Conservation (phyloP, 1,284 basidiomycete genomes). For the Fomitopsis palustris region DNA sequence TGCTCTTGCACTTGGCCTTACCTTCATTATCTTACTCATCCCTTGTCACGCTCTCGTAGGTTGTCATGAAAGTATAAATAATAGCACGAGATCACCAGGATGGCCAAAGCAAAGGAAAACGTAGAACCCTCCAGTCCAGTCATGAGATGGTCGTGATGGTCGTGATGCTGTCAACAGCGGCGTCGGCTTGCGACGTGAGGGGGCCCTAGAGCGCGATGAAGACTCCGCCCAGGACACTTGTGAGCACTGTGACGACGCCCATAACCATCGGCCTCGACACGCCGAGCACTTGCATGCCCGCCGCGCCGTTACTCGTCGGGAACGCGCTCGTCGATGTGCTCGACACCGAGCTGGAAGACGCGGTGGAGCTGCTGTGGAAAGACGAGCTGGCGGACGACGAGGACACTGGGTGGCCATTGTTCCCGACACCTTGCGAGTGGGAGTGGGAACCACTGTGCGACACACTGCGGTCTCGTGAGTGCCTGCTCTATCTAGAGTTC, state of each 20-base stretch:
- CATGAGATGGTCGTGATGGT: background rate
- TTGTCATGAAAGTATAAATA: background rate
- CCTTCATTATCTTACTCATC: background rate
- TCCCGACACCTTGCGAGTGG: background rate
- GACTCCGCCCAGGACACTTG: constrained; percentile 12
- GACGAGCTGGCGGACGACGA: background rate
- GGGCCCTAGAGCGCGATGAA: constrained; percentile 9
- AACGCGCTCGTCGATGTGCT: background rate
- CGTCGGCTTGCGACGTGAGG: background rate
- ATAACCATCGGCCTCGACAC: constrained; percentile 8
- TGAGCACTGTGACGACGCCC: constrained; percentile 11
- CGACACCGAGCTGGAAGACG: background rate
- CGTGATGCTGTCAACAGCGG: constrained; percentile 2
- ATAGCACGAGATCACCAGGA: background rate
- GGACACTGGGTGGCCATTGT: background rate
- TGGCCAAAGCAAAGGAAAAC: background rate
- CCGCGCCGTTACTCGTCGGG: constrained; percentile 6
- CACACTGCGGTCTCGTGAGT: background rate
- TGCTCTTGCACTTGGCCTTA: background rate
- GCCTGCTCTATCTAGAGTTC: background rate
- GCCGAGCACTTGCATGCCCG: constrained; percentile 2
- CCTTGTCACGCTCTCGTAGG: background rate
- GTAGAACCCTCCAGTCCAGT: background rate
- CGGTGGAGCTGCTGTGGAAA: background rate
- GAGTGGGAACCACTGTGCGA: background rate